A percentile compares a stretch with the other conserved stretches of the same genome.
phyloP scores from a whole-genome alignment of 2,329 filamentous ascomycete species.

The Alternaria sp. region DNA sequence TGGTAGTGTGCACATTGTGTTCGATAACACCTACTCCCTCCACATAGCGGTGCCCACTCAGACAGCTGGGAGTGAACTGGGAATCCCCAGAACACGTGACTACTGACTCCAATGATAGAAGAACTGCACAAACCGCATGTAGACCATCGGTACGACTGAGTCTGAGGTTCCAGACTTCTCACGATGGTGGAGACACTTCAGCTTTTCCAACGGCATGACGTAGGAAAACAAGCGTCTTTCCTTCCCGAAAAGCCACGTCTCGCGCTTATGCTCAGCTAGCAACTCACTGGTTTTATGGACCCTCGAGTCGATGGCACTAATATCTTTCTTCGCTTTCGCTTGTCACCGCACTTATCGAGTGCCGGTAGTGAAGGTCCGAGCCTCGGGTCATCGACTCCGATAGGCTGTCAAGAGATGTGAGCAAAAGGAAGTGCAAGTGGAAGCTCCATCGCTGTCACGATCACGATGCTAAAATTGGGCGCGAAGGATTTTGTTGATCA shows the following conservation, averaged over 20 bases:
- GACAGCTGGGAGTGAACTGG: not conserved
- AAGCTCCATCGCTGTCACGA: no score
- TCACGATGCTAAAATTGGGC: not conserved
- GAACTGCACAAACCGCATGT: not conserved
- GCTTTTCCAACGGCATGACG: not conserved
- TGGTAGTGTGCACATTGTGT: not conserved
- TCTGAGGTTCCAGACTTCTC: not conserved
- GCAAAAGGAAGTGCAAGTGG: not conserved
- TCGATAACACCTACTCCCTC: not conserved
- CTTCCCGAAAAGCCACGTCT: not conserved
- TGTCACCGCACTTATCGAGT: not conserved
- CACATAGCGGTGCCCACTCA: not conserved
- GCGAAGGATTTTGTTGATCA: not conserved
- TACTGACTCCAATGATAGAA: not conserved
- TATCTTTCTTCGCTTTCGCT: not conserved
- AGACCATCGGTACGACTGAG: not conserved
- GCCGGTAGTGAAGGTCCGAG: not conserved
- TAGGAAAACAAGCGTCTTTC: not conserved
- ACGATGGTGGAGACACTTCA: not conserved
- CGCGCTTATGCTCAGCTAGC: not conserved
- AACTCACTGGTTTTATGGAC: not conserved
- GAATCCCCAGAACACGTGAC: not conserved
- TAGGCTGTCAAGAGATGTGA: not conserved
- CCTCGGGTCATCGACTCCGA: not conserved
- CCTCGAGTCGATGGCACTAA: slow-evolving; percentile 1